Percentiles rank a stretch among this genome's conserved stretches.
Conservation (phyloP, 2,329 filamentous ascomycete genomes). For the Canariomyces notabilis region DNA sequence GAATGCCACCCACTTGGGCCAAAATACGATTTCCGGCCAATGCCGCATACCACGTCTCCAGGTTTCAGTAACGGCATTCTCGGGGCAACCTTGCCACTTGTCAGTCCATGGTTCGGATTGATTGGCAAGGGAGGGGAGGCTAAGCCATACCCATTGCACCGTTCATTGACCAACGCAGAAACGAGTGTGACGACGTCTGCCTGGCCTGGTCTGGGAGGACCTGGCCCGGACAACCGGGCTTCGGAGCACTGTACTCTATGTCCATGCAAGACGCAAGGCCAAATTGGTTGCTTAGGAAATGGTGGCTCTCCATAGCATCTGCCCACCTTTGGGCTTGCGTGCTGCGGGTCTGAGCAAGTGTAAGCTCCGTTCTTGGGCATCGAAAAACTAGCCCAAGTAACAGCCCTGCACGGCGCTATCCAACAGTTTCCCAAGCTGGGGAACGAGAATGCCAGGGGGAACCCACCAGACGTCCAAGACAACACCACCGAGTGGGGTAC, state of each 20-base stretch:
- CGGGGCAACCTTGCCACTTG: constrained; percentile 32
- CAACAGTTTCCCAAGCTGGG: constrained; percentile 15
- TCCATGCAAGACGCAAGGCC: constrained; percentile 6
- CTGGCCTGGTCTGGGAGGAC: constrained; percentile 20
- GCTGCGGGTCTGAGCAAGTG: constrained; percentile 14
- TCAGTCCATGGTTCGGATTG: constrained; percentile 29
- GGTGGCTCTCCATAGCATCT: constrained; percentile 9
- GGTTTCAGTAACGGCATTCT: constrained; percentile 26
- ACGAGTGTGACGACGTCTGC: constrained; percentile 24
- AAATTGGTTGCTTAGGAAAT: constrained; percentile 13
- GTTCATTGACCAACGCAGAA: constrained; percentile 18
- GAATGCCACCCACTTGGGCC: constrained; percentile 25
- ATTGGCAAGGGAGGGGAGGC: constrained; percentile 23
- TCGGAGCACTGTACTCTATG: no score
- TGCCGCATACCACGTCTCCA: constrained; percentile 18
- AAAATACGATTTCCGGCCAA: constrained; percentile 26
- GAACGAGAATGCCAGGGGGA: constrained; percentile 12
- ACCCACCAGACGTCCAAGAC: constrained; percentile 24
- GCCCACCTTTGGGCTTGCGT: constrained; percentile 2
- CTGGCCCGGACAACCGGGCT: constrained; percentile 14
- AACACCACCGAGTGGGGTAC: constrained; percentile 20
- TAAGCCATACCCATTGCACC: constrained; percentile 24
- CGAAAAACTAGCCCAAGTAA: constrained; percentile 6
- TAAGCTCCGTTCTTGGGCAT: constrained; percentile 16
- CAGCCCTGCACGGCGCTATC: constrained; percentile 18